phyloP scores from a whole-genome alignment of 2,329 filamentous ascomycete species.

The Calonectria multiphialidica region DNA sequence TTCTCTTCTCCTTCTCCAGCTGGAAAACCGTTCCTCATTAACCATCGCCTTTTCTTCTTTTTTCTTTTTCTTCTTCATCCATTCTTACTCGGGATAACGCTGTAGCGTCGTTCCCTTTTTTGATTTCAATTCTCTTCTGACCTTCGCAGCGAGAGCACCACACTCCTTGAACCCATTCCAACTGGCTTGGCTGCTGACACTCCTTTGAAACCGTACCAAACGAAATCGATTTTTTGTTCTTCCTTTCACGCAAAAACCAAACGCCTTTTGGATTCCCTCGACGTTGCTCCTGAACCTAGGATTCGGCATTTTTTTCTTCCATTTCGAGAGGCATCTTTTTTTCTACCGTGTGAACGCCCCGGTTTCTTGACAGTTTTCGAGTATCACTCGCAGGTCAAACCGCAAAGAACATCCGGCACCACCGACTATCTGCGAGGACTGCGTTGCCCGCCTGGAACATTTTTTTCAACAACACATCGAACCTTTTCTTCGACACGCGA shows the following conservation, averaged over 20 bases:
- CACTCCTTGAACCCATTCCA: conserved; percentile 53
- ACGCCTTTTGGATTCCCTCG: conserved; percentile 18
- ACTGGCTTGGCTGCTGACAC: conserved; percentile 70
- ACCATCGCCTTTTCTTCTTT: conserved; percentile 29
- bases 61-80: conserved; percentile 36
- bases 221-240: conserved; percentile 27
- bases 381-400: conserved; percentile 42
- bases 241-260: conserved; percentile 1
- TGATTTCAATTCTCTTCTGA: conserved; percentile 55
- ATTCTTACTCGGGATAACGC: conserved; percentile 39
- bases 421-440: conserved; percentile 22
- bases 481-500: conserved; percentile 29
- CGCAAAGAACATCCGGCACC: conserved; percentile 33
- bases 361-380: conserved; percentile 41
- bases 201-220: conserved; percentile 55
- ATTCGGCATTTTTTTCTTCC: not conserved
- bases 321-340: not conserved
- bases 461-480: conserved; percentile 9
- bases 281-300: conserved; percentile 13
- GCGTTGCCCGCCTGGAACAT: not conserved
- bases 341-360: conserved; percentile 29
- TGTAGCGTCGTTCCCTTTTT: conserved; percentile 44
- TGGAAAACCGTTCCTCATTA: conserved; percentile 38
- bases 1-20: conserved; percentile 33
- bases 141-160: conserved; percentile 47